Percentiles rank a stretch among this genome's conserved stretches.
These are phyloP conservation scores for Wallacemonas sp. DNA, from an alignment of 208 protist genomes.

Conservation along the genomic window DNA sequence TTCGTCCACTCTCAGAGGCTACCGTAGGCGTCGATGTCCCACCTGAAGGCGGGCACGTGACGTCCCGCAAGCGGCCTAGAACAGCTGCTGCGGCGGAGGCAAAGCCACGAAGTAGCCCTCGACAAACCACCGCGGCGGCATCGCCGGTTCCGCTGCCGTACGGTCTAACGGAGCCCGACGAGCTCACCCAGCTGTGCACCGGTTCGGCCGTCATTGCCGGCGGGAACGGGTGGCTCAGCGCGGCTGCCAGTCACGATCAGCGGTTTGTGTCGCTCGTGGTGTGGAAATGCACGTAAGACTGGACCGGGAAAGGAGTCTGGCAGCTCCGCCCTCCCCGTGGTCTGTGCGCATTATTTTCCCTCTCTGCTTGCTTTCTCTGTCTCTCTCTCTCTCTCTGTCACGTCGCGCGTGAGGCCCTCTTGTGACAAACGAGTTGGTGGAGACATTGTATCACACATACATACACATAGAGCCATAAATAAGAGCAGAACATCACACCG, in stretches of 20 bases:
- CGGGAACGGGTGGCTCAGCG: slow-evolving; percentile 20
- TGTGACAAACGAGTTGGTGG: too few species aligned
- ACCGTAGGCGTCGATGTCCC: too few species aligned
- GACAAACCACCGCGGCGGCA: not conserved
- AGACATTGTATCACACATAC: not conserved
- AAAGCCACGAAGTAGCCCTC: too few species aligned
- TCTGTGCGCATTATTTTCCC: slow-evolving; percentile 17
- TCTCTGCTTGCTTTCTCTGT: slow-evolving; percentile 1
- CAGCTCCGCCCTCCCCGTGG: too few species aligned
- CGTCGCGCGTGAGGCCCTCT: too few species aligned
- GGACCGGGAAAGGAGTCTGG: too few species aligned
- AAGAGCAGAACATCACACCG: too few species aligned
- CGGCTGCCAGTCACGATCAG: slow-evolving; percentile 37
- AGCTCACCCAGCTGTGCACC: slow-evolving; percentile 25
- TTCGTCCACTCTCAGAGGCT: not conserved
- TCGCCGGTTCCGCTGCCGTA: not conserved
- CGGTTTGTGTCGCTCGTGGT: slow-evolving; percentile 44
- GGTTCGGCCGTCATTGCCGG: slow-evolving; percentile 31
- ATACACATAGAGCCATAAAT: too few species aligned
- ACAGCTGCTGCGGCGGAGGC: not conserved
- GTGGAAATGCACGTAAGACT: slow-evolving; percentile 21
- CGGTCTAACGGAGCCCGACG: slow-evolving; percentile 9
- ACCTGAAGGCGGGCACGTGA: too few species aligned
- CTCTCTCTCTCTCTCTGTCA: not conserved
- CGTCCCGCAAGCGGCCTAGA: too few species aligned